Percentiles rank a stretch among this genome's conserved stretches.
Conservation (phyloP, 805 yeast species). For the Schizosaccharomyces octosporus region DNA sequence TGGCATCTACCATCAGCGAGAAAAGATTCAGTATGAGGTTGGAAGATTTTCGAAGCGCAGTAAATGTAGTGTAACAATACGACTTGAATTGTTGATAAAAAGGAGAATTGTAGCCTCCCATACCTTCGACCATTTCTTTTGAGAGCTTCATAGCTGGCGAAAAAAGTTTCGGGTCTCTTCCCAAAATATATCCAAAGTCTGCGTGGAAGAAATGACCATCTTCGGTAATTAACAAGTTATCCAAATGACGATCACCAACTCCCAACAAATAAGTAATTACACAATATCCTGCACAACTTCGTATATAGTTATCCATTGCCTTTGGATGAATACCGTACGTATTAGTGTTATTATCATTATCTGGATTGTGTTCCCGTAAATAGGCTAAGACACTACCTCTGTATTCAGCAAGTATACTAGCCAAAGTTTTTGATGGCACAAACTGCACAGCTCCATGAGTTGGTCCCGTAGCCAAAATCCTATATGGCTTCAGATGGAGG, state of each 20-base stretch:
- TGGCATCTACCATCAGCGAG: slow-evolving; percentile 81
- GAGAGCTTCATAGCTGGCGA: slow-evolving; percentile 97
- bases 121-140: slow-evolving; percentile 86
- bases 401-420: slow-evolving; percentile 44
- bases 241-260: slow-evolving; percentile 92
- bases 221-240: slow-evolving; percentile 56
- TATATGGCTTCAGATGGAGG: slow-evolving; percentile 64
- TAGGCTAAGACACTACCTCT: slow-evolving; percentile 54
- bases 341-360: slow-evolving; percentile 9
- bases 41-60: slow-evolving; percentile 70
- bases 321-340: slow-evolving; percentile 25
- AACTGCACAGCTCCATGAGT: slow-evolving; percentile 83
- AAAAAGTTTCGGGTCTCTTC: slow-evolving; percentile 94
- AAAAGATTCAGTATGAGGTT: slow-evolving; percentile 73
- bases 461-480: slow-evolving; percentile 72
- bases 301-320: slow-evolving; percentile 80
- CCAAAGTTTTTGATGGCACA: slow-evolving; percentile 77
- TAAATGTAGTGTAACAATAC: slow-evolving; percentile 83
- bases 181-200: slow-evolving; percentile 88
- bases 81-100: slow-evolving; percentile 71
- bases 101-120: slow-evolving; percentile 78
- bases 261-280: slow-evolving; percentile 85
- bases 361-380: slow-evolving; percentile 41
- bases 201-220: slow-evolving; percentile 91
- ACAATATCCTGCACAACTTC: slow-evolving; percentile 87